phyloP scores from a whole-genome alignment of 805 yeast genomes.

The Spathaspora passalidarum region DNA sequence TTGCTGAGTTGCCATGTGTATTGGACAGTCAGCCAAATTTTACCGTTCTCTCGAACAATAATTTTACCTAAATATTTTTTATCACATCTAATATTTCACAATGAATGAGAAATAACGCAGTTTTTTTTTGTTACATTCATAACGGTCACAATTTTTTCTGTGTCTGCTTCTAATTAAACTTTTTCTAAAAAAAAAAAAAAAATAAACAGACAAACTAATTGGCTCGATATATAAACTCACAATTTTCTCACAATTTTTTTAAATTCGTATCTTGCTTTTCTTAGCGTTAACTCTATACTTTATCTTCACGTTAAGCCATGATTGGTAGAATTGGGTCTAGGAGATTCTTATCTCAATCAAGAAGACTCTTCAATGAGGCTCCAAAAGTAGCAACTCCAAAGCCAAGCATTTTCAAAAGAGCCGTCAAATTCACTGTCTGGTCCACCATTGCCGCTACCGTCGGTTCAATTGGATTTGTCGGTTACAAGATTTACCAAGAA shows the following conservation, averaged over 20 bases:
- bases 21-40: neutral
- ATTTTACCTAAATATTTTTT: neutral
- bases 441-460: constrained; percentile 49
- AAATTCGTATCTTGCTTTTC: neutral
- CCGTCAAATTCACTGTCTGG: constrained; percentile 48
- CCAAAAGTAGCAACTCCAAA: constrained; percentile 13
- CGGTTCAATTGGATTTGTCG: constrained; percentile 49
- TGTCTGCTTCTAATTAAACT: neutral
- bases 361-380: constrained; percentile 6
- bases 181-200: neutral
- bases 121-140: neutral
- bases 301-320: constrained; percentile 4
- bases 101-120: neutral
- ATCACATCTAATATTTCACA: neutral
- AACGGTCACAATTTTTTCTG: neutral
- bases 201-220: neutral
- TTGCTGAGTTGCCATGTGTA: neutral
- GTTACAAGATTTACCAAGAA: constrained; percentile 61
- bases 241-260: neutral
- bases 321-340: constrained; percentile 12
- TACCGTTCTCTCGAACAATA: neutral
- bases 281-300: neutral
- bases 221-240: neutral
- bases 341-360: constrained; percentile 10
- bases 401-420: constrained; percentile 28